These are phyloP conservation scores for Penicillium aurantiogriseum DNA, from an alignment of 2,329 filamentous ascomycete species.

Conservation along the genomic window DNA sequence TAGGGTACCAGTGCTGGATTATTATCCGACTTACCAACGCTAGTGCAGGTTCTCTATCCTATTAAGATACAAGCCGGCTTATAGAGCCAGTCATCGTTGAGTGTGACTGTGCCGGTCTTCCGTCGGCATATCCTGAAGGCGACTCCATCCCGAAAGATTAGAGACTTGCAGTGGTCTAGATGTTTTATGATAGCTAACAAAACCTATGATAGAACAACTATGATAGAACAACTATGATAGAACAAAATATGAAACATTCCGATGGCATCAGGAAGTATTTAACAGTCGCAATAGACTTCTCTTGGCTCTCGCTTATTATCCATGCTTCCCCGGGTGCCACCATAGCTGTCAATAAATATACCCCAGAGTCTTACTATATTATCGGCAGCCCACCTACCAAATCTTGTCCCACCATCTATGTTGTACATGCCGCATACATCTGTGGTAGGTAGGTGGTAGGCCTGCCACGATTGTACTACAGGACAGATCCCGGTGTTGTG, in stretches of 20 bases:
- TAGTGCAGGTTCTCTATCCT: not conserved
- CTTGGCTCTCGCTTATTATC: conserved; percentile 3
- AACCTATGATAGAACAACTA: not conserved
- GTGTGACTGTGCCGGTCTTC: conserved; percentile 20
- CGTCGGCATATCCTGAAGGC: conserved; percentile 18
- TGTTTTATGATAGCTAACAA: not conserved
- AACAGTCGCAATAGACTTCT: conserved; percentile 7
- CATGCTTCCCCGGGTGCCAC: not conserved
- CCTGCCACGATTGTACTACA: not conserved
- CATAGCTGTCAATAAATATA: not conserved
- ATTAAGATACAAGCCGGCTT: not conserved
- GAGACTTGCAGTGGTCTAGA: not conserved
- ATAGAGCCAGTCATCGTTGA: conserved; percentile 19
- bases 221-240: no score
- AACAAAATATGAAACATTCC: not conserved
- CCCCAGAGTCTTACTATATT: not conserved
- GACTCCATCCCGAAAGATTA: conserved; percentile 8
- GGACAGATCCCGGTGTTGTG: not conserved
- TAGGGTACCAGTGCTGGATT: conserved; percentile 4
- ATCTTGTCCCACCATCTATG: not conserved
- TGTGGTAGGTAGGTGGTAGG: not conserved
- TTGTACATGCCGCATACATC: not conserved
- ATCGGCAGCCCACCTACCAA: not conserved
- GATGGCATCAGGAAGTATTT: not conserved
- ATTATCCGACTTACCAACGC: conserved; percentile 10